phyloP scores from a whole-genome alignment of 139 green algal species.

The Chlamydomonas schloesseri region DNA sequence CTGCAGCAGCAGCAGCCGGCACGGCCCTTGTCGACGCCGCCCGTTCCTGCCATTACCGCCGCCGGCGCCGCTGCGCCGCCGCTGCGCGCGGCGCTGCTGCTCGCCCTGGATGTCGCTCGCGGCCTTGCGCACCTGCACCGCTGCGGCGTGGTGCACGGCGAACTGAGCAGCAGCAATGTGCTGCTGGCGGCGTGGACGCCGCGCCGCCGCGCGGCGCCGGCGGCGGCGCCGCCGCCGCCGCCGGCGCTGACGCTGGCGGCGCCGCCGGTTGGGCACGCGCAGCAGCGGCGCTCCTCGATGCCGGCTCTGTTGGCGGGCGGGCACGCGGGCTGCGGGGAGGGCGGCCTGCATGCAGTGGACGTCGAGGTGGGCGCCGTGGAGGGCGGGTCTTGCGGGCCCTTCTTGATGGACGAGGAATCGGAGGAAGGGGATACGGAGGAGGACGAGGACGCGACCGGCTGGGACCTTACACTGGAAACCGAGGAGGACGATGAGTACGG shows the following conservation, averaged over 20 bases:
- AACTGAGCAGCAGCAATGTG: conserved; percentile 48
- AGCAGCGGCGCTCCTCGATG: not conserved
- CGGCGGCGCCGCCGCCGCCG: not conserved
- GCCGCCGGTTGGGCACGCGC: not conserved
- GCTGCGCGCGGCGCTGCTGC: not conserved
- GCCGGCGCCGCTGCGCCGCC: not conserved
- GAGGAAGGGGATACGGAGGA: too few species aligned
- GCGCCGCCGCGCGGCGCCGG: not conserved
- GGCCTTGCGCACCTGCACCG: conserved; percentile 48
- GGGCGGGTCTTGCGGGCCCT: too few species aligned
- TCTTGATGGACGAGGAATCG: too few species aligned
- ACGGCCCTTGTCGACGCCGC: too few species aligned
- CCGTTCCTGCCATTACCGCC: not conserved
- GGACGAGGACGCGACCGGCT: too few species aligned
- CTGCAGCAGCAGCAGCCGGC: too few species aligned
- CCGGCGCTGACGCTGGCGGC: not conserved
- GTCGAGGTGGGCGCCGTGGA: not conserved
- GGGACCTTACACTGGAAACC: too few species aligned
- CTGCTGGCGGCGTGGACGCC: conserved; percentile 7
- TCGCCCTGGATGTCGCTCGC: conserved; percentile 46
- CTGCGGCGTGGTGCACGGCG: conserved; percentile 47
- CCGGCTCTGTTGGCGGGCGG: too few species aligned
- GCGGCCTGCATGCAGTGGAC: too few species aligned
- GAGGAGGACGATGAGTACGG: too few species aligned
- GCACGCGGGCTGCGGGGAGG: too few species aligned